phyloP scores from a whole-genome alignment of 441 rosid genomes.

The Syzygium syzygioides region DNA sequence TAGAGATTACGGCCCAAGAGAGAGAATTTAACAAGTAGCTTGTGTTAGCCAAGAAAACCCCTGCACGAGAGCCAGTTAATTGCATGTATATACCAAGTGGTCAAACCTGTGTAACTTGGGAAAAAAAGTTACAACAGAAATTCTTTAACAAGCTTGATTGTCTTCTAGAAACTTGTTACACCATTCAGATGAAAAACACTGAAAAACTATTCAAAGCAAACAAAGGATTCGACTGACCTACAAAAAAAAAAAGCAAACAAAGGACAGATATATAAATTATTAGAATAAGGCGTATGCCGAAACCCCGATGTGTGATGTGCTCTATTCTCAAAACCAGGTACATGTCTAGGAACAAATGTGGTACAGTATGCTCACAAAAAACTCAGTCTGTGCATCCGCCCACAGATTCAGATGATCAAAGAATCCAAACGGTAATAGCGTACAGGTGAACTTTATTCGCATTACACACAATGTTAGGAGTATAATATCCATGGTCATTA shows the following conservation, averaged over 20 bases:
- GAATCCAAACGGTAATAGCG: neutral
- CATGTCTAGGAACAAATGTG: neutral
- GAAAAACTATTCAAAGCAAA: neutral
- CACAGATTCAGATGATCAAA: neutral
- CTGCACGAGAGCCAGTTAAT: neutral
- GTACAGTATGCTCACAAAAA: neutral
- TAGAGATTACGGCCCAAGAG: constrained; percentile 4
- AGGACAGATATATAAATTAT: neutral
- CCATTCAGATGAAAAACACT: neutral
- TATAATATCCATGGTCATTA: neutral
- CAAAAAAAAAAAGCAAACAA: neutral
- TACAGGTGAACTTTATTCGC: neutral
- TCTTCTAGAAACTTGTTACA: neutral
- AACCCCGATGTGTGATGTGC: neutral
- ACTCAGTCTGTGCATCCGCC: neutral
- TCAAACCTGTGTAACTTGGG: neutral
- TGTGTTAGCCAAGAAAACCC: neutral
- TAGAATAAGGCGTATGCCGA: neutral
- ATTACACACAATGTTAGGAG: neutral
- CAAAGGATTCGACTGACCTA: neutral
- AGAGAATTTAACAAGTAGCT: neutral
- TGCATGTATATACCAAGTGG: neutral
- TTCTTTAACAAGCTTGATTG: neutral
- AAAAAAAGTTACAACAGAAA: neutral
- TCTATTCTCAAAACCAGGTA: neutral